Conservation (phyloP, 2,329 filamentous ascomycete species). For the Mollisiaceae sp. region DNA sequence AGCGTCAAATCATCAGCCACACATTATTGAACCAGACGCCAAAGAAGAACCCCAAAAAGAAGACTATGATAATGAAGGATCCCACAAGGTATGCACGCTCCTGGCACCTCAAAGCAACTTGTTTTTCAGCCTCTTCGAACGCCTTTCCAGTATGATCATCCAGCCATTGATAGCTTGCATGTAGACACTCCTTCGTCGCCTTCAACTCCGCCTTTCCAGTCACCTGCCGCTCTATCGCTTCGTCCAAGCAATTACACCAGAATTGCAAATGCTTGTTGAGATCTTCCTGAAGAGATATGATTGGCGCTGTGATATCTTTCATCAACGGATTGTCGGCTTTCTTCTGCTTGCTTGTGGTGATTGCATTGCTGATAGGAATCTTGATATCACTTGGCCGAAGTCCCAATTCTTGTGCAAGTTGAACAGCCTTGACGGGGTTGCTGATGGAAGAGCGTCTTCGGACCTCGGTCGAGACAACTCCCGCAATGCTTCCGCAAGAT, state of each 20-base stretch:
- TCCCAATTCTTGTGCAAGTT: background rate
- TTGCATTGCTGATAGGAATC: background rate
- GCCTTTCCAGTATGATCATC: background rate
- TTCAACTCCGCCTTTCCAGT: background rate
- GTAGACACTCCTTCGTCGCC: background rate
- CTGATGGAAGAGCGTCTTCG: background rate
- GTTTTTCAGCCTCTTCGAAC: background rate
- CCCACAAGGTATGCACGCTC: background rate
- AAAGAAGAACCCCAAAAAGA: constrained; percentile 5
- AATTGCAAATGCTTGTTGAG: constrained; percentile 1
- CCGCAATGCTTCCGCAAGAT: background rate
- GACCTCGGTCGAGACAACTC: background rate
- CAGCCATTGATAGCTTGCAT: background rate
- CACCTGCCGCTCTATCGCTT: background rate
- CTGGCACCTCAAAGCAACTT: background rate
- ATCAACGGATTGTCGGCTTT: background rate
- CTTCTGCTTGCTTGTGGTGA: background rate
- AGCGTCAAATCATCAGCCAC: background rate
- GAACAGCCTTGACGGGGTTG: background rate
- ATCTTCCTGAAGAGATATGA: background rate
- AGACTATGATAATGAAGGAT: background rate
- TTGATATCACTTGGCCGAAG: constrained; percentile 5
- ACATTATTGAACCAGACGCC: background rate
- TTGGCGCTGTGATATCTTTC: background rate
- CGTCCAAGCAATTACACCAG: background rate